phyloP scores from a whole-genome alignment of 331 rosid species.

The Erythrophleum ivorense region DNA sequence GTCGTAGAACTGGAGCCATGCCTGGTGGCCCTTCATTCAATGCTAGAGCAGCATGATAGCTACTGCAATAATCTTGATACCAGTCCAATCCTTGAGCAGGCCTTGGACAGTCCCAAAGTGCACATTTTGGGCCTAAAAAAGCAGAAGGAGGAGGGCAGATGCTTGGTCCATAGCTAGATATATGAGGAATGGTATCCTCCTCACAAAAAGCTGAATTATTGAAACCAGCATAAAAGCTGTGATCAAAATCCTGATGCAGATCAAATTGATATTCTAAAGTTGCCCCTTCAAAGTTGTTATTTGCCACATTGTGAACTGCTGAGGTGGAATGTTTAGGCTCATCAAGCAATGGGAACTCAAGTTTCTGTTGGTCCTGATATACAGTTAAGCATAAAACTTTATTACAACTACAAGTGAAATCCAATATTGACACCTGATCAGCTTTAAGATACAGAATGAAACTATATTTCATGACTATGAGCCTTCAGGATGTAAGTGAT shows the following conservation, averaged over 20 bases:
- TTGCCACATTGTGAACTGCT: conserved; percentile 51
- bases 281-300: conserved; percentile 61
- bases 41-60: conserved; percentile 68
- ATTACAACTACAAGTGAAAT: conserved; percentile 35
- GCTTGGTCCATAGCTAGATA: conserved; percentile 65
- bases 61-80: conserved; percentile 65
- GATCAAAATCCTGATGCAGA: conserved; percentile 57
- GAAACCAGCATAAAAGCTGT: conserved; percentile 49
- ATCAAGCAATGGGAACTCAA: conserved; percentile 58
- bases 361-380: conserved; percentile 60
- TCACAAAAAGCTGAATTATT: conserved; percentile 42
- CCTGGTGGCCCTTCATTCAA: conserved; percentile 82
- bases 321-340: conserved; percentile 60
- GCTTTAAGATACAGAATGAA: background rate
- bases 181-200: conserved; percentile 53
- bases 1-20: conserved; percentile 77
- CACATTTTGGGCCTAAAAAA: conserved; percentile 81
- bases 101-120: conserved; percentile 89
- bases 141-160: conserved; percentile 79
- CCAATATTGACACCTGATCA: conserved; percentile 30
- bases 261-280: conserved; percentile 62
- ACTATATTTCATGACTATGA: conserved; percentile 7
- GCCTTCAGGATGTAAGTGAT: background rate
- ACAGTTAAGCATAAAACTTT: conserved; percentile 53
- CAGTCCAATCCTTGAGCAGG: conserved; percentile 80